Percentiles rank a stretch among this genome's conserved stretches.
These are phyloP conservation scores for Arthrobotrys megalospora DNA, from an alignment of 2,329 filamentous ascomycete species.

Conservation along the genomic window DNA sequence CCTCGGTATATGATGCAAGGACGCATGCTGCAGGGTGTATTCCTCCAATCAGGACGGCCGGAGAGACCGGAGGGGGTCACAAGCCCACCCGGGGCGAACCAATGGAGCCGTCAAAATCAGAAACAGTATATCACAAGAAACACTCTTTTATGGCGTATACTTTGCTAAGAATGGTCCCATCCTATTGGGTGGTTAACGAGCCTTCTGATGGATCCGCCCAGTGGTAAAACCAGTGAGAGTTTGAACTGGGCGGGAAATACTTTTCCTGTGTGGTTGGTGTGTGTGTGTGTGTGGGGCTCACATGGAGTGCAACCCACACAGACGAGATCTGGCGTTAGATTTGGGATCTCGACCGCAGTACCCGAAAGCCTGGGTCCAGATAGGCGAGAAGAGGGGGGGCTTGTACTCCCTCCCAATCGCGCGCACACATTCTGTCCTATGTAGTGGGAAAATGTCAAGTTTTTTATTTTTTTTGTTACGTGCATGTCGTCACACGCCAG, in stretches of 20 bases:
- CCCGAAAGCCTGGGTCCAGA: slow-evolving; percentile 32
- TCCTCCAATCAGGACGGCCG: neutral
- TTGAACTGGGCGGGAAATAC: slow-evolving; percentile 21
- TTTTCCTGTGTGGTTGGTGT: neutral
- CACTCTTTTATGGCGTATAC: slow-evolving; percentile 1
- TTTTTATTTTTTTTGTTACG: neutral
- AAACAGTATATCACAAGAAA: slow-evolving; percentile 6
- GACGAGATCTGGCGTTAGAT: slow-evolving; percentile 28
- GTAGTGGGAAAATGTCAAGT: neutral
- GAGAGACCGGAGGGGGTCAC: neutral
- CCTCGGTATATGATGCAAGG: slow-evolving; percentile 28
- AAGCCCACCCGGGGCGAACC: neutral
- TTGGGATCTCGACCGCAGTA: slow-evolving; percentile 31
- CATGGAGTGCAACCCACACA: slow-evolving; percentile 25
- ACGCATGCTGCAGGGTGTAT: slow-evolving; percentile 2
- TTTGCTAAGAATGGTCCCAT: neutral
- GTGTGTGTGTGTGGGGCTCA: slow-evolving; percentile 9
- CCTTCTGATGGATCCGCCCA: neutral
- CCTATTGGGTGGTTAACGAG: slow-evolving; percentile 8
- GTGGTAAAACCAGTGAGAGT: slow-evolving; percentile 19
- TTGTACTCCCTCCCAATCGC: slow-evolving; percentile 22
- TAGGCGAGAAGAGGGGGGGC: slow-evolving; percentile 29
- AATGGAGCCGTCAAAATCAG: neutral
- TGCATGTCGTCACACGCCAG: slow-evolving; percentile 51
- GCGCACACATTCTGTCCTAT: slow-evolving; percentile 7